These are phyloP conservation scores for Apodospora peruviana DNA, from an alignment of 495 filamentous ascomycete species.

Conservation along the genomic window DNA sequence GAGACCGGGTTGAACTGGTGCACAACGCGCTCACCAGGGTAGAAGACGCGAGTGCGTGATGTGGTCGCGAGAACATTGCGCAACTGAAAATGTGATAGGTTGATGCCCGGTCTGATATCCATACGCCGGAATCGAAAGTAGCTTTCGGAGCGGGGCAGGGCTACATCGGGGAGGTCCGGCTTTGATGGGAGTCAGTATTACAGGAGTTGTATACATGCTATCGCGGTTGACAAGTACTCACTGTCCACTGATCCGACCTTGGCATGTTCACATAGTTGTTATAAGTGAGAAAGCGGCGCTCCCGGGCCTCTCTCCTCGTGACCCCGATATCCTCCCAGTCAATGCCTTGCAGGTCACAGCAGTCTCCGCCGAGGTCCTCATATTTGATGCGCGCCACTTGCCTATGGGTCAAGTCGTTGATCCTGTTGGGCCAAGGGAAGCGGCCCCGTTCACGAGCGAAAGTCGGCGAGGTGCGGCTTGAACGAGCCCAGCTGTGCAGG, in stretches of 20 bases:
- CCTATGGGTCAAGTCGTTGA: slow-evolving; percentile 11
- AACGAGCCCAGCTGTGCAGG: slow-evolving; percentile 26
- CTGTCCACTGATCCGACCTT: slow-evolving; percentile 32
- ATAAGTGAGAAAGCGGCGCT: slow-evolving; percentile 51
- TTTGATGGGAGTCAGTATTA: slow-evolving; percentile 7
- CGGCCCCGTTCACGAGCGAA: slow-evolving; percentile 7
- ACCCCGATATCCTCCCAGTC: slow-evolving; percentile 65
- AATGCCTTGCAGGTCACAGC: slow-evolving; percentile 73
- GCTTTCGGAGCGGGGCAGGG: slow-evolving; percentile 41
- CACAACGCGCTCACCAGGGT: slow-evolving; percentile 58
- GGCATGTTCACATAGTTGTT: slow-evolving; percentile 51
- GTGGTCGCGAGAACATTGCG: slow-evolving; percentile 74
- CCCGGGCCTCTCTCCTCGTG: slow-evolving; percentile 53
- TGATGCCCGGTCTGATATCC: slow-evolving; percentile 58
- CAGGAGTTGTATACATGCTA: background rate
- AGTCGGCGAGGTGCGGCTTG: slow-evolving; percentile 8
- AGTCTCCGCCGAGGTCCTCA: slow-evolving; percentile 50
- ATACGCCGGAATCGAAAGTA: slow-evolving; percentile 70
- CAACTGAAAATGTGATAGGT: slow-evolving; percentile 80
- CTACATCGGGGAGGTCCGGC: slow-evolving; percentile 24
- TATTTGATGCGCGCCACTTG: slow-evolving; percentile 24
- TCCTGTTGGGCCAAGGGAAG: slow-evolving; percentile 17
- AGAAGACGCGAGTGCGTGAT: slow-evolving; percentile 71
- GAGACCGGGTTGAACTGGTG: slow-evolving; percentile 48
- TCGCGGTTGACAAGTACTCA: slow-evolving; percentile 11